Conservation (phyloP, 2,329 filamentous ascomycete genomes). For the Diplodia sapinea region DNA sequence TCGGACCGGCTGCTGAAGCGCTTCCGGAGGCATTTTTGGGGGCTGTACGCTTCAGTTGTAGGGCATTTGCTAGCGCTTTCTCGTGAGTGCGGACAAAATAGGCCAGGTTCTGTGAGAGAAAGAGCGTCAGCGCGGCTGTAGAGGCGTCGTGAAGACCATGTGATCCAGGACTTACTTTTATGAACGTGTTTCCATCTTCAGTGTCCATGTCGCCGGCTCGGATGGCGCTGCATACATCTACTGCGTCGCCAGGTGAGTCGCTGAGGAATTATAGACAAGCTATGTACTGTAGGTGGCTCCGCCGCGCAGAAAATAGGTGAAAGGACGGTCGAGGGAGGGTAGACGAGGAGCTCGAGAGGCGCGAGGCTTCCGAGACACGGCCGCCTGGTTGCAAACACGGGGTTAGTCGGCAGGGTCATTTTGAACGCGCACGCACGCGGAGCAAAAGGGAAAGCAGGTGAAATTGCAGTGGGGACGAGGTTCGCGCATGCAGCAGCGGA, state of each 20-base stretch:
- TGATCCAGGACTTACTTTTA: conserved; percentile 69
- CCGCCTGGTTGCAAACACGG: conserved; percentile 23
- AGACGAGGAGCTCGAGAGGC: conserved; percentile 12
- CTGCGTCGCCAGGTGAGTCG: conserved; percentile 26
- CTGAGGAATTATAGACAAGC: conserved; percentile 23
- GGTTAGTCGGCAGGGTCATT: conserved; percentile 29
- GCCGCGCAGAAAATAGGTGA: conserved; percentile 7
- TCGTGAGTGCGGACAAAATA: conserved; percentile 97
- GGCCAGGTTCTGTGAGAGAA: conserved; percentile 76
- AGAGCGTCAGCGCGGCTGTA: conserved; percentile 5
- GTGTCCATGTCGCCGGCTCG: conserved; percentile 67
- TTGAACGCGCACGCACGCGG: conserved; percentile 29
- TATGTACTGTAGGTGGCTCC: conserved; percentile 20
- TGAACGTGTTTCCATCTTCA: conserved; percentile 87
- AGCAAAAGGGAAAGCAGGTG: conserved; percentile 27
- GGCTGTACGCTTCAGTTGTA: conserved; percentile 80
- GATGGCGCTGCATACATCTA: conserved; percentile 26
- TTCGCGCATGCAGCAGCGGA: conserved; percentile 27
- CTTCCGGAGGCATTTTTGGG: conserved; percentile 69
- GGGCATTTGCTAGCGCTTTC: conserved; percentile 92
- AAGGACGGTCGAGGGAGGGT: conserved; percentile 11
- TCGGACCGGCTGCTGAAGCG: conserved; percentile 51
- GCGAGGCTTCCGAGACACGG: conserved; percentile 27
- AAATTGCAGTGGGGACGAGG: conserved; percentile 31
- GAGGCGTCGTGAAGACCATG: neutral